Evolutionary conservation across 495 filamentous ascomycete species (phyloP).

Genomic region (Ramalina intermedia): DNA sequence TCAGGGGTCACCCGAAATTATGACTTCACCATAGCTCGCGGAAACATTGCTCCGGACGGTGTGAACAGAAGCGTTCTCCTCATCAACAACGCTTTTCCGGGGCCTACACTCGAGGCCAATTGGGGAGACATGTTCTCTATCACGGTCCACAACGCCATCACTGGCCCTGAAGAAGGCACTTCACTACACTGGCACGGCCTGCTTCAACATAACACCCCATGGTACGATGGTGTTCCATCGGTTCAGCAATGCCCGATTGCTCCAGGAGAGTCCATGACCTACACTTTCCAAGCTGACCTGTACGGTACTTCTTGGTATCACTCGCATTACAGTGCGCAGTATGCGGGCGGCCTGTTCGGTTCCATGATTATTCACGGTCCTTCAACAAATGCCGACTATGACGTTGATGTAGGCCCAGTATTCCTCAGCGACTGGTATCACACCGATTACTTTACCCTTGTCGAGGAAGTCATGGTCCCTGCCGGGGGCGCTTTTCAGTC

Average conservation of each 20-base stretch:
- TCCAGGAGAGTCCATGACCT: slow-evolving; percentile 23
- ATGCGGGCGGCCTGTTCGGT: slow-evolving; percentile 33
- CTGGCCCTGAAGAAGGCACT: slow-evolving; percentile 25
- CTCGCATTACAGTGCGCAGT: slow-evolving; percentile 33
- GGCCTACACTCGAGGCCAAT: slow-evolving; percentile 43
- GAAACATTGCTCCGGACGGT: slow-evolving; percentile 29
- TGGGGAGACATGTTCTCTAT: slow-evolving; percentile 25
- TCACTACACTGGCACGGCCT: slow-evolving; percentile 34
- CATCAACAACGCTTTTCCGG: slow-evolving; percentile 23
- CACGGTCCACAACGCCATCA: slow-evolving; percentile 14
- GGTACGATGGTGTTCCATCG: slow-evolving; percentile 36
- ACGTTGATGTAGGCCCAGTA: slow-evolving; percentile 44
- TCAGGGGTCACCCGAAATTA: slow-evolving; percentile 31
- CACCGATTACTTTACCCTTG: slow-evolving; percentile 14
- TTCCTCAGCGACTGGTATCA: slow-evolving; percentile 32
- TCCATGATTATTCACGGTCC: slow-evolving; percentile 46
- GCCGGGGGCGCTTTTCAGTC: neutral
- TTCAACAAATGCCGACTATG: slow-evolving; percentile 34
- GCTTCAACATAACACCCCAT: slow-evolving; percentile 10
- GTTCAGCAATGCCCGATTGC: slow-evolving; percentile 42
- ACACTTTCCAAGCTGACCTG: slow-evolving; percentile 24
- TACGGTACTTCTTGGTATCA: slow-evolving; percentile 39
- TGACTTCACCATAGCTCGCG: slow-evolving; percentile 38
- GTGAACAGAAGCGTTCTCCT: slow-evolving; percentile 31
- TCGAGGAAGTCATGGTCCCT: slow-evolving; percentile 10